Base-by-base conservation (phyloP, 2,329 filamentous ascomycete genomes). In the Paraphoma sp. region DNA sequence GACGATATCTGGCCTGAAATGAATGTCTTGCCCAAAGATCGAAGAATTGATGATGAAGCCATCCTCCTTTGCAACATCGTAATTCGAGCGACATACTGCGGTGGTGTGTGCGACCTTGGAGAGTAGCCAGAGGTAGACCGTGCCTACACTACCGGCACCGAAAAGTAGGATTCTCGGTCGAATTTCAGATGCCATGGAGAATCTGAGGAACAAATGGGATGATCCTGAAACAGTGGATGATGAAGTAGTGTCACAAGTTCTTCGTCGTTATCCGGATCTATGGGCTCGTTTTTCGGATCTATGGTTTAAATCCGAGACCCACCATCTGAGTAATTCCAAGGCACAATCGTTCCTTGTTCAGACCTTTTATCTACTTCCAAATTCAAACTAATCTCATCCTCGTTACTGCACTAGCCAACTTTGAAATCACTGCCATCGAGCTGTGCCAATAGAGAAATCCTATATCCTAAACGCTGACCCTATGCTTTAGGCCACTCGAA, bases 21-120 rank as follows among this genome's bases (percentile, higher is more conserved):
- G 65, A 6, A 80, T 70, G 17, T 60, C 53, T 11, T 74, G 53
- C 10, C 73, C 73, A 51, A 77, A 80, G 17, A 75, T 63, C 4
- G 68, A 67, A 4, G 77, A 79, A 54, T 78, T 73, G 53, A 82
- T 76, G 23, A 57, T 64, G 64, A 82, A 79, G 44, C 79, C 80
- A 31, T 77, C 60, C 8, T 68, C 56, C 56, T 74, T 79, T 1
- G 73, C 79, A 12, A 75, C 67, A n/a, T 73, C 61, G 65, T 80
- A 81, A 57, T 81, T 81, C 31, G 78, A 80, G 47, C 80, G 77
- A 56, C 79, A 81, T 43, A 81, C 76, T 2, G 77, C 77, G 17
- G 78, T 80, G n/a, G 79, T 75, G 45, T 71, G 69, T 12, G 74
- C 72, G 46, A 73, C 74, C 64, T 76, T 72, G 12, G 74, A 71